These are phyloP conservation scores for Trypanosoma melophagium DNA, from an alignment of 208 protist species.

Conservation along the genomic window DNA sequence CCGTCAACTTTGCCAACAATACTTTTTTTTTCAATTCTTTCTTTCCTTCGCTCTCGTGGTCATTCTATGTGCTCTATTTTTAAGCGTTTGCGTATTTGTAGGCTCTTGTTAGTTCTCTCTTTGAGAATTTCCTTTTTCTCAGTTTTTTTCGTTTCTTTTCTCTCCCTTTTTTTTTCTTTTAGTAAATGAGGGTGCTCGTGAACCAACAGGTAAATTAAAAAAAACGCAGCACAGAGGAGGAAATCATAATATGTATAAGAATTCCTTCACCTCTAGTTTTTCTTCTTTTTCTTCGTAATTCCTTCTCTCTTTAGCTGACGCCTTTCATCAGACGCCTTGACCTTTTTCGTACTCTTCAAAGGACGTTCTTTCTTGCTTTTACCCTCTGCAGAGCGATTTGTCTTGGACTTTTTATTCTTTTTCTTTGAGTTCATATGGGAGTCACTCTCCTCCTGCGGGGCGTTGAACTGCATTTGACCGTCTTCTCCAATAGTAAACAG, in stretches of 20 bases:
- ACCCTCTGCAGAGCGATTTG: conserved; percentile 7
- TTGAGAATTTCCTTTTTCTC: too few species aligned
- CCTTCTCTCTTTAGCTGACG: neutral
- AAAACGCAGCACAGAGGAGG: too few species aligned
- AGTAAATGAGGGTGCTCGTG: neutral
- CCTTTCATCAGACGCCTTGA: neutral
- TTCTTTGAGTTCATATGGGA: conserved; percentile 24
- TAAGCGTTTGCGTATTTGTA: neutral
- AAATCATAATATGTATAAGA: too few species aligned
- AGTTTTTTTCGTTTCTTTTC: neutral
- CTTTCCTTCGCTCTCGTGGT: neutral
- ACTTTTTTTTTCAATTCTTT: conserved; percentile 19
- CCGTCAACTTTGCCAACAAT: neutral
- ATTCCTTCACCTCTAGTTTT: neutral
- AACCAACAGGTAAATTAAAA: too few species aligned
- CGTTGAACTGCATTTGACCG: conserved; percentile 43
- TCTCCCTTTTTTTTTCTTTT: neutral
- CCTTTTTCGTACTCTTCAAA: conserved; percentile 16
- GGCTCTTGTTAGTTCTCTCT: too few species aligned
- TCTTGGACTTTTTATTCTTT: conserved; percentile 17
- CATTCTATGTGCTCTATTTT: conserved; percentile 7
- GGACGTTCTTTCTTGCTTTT: too few species aligned
- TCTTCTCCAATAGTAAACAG: conserved; percentile 46
- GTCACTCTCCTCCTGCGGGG: conserved; percentile 15
- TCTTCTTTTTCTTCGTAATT: neutral